Conservation (phyloP, 2,329 filamentous ascomycete species). For the Cladophialophora carrionii region DNA sequence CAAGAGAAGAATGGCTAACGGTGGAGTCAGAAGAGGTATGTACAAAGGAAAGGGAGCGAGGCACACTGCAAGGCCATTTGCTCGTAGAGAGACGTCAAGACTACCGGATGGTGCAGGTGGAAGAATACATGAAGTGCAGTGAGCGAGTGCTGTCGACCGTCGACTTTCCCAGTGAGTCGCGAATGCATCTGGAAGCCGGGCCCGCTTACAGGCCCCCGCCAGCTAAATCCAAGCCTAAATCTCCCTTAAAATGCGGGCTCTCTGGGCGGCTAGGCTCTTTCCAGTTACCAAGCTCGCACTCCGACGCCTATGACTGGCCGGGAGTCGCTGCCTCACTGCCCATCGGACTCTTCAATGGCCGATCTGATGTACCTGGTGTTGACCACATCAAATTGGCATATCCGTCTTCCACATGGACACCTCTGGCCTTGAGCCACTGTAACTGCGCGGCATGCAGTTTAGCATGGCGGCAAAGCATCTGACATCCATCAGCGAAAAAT, state of each 20-base stretch:
- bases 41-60: slow-evolving; percentile 23
- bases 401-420: background rate
- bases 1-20: slow-evolving; percentile 7
- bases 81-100: slow-evolving; percentile 9
- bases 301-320: background rate
- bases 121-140: slow-evolving; percentile 5
- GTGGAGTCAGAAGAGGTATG: slow-evolving; percentile 16
- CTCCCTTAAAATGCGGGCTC: slow-evolving; percentile 7
- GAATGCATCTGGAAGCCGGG: slow-evolving; percentile 1
- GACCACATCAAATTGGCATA: background rate
- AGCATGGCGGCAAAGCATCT: slow-evolving; percentile 18
- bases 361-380: background rate
- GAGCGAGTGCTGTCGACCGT: background rate
- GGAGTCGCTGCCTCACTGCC: background rate
- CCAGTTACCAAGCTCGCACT: background rate
- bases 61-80: slow-evolving; percentile 21
- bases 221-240: slow-evolving; percentile 7
- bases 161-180: background rate
- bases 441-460: background rate
- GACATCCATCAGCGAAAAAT: slow-evolving; percentile 14
- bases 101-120: background rate
- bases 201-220: slow-evolving; percentile 8
- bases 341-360: background rate
- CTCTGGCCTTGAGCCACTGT: background rate
- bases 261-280: background rate